A percentile compares a stretch with the other conserved stretches of the same genome.
phyloP scores from a whole-genome alignment of 306 rosid species.

The Canavalia gladiata region DNA sequence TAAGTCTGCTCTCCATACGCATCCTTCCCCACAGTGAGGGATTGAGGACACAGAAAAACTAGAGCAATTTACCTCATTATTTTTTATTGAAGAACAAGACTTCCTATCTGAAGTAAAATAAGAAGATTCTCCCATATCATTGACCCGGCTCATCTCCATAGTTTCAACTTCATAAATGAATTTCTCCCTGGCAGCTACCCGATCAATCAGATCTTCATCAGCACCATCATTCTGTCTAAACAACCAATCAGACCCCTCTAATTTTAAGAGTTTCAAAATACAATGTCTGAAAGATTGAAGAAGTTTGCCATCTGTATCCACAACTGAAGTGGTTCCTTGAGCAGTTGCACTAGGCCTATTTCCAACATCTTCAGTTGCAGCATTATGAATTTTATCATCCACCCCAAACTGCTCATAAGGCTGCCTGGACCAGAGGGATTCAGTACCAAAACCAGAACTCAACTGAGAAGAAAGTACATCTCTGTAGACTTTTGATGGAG shows the following conservation, averaged over 20 bases:
- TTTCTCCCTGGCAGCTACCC: conserved; percentile 94
- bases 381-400: conserved; percentile 58
- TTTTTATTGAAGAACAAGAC: conserved; percentile 50
- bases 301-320: conserved; percentile 73
- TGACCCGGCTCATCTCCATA: conserved; percentile 61
- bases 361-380: conserved; percentile 29
- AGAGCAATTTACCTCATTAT: conserved; percentile 43
- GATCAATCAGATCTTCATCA: conserved; percentile 90
- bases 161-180: conserved; percentile 80
- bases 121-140: conserved; percentile 59
- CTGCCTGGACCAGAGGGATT: conserved; percentile 90
- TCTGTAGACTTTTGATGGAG: conserved; percentile 68
- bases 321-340: conserved; percentile 65
- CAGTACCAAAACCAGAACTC: conserved; percentile 65
- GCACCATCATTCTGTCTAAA: conserved; percentile 88
- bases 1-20: conserved; percentile 85
- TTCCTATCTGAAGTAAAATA: conserved; percentile 67
- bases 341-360: conserved; percentile 52
- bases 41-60: conserved; percentile 65
- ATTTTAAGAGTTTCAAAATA: conserved; percentile 79
- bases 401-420: conserved; percentile 96
- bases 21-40: conserved; percentile 92
- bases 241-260: conserved; percentile 97
- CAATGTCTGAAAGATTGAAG: conserved; percentile 84
- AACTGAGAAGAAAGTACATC: conserved; percentile 65